These are phyloP conservation scores for Triticum turgidum DNA, from an alignment of 176 grass and related monocot genomes.

Conservation along the genomic window DNA sequence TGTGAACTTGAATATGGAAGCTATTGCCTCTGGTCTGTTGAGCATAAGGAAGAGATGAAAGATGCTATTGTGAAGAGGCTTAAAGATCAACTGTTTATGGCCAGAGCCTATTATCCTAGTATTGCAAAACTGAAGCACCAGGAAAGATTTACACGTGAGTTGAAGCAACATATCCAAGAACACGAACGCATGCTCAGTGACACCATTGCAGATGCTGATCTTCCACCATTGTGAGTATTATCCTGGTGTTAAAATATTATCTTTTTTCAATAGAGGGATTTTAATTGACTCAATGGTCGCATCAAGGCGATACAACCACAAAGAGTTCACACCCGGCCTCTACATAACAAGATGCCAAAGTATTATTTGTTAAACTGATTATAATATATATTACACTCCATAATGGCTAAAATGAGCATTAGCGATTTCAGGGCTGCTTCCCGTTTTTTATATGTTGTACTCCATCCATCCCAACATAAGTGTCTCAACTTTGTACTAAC, in stretches of 20 bases:
- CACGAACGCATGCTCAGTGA: conserved; percentile 85
- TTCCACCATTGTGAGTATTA: conserved; percentile 45
- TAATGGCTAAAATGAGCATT: background rate
- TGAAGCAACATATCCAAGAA: conserved; percentile 83
- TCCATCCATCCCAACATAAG: too few relatives aligned
- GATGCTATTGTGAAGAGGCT: conserved; percentile 63
- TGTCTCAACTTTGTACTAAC: too few relatives aligned
- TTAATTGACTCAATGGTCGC: background rate
- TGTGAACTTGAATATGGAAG: conserved; percentile 81
- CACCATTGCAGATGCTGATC: conserved; percentile 67
- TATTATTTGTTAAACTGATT: background rate
- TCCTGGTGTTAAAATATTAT: background rate
- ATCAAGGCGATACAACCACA: background rate
- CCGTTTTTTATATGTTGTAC: background rate
- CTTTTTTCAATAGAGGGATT: background rate
- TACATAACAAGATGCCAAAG: background rate
- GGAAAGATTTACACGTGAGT: conserved; percentile 58
- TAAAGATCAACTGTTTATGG: conserved; percentile 82
- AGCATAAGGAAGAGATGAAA: conserved; percentile 76
- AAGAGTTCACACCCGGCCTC: background rate
- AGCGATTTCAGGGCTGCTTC: background rate
- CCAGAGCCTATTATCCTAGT: conserved; percentile 83
- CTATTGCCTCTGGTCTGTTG: conserved; percentile 82
- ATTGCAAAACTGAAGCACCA: conserved; percentile 68
- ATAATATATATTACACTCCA: background rate